Percentiles rank a stretch among this genome's conserved stretches.
These are phyloP conservation scores for Penicillium italicum DNA, from an alignment of 2,329 filamentous ascomycete species.

Conservation along the genomic window DNA sequence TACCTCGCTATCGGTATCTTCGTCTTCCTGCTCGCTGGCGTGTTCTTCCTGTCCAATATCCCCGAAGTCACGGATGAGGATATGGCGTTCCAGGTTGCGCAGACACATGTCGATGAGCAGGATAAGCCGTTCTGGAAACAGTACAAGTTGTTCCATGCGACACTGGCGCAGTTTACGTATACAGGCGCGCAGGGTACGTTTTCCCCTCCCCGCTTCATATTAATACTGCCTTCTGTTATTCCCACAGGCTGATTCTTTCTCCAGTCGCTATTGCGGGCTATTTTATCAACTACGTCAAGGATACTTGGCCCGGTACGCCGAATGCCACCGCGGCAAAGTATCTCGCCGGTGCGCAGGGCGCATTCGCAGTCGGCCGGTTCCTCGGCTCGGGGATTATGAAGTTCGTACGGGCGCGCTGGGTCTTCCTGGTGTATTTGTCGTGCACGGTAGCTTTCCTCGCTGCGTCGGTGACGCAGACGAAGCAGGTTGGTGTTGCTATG, in stretches of 20 bases:
- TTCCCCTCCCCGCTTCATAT: neutral
- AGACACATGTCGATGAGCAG: conserved; percentile 54
- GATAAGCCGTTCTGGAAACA: conserved; percentile 63
- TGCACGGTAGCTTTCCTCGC: conserved; percentile 59
- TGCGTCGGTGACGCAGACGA: conserved; percentile 47
- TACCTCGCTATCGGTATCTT: conserved; percentile 77
- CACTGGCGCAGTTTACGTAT: conserved; percentile 75
- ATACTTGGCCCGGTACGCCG: conserved; percentile 54
- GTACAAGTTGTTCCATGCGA: conserved; percentile 71
- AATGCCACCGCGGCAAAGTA: conserved; percentile 62
- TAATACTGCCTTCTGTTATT: neutral
- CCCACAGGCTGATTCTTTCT: neutral
- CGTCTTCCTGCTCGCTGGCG: conserved; percentile 61
- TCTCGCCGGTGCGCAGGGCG: conserved; percentile 69
- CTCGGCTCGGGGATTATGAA: conserved; percentile 64
- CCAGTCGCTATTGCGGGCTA: conserved; percentile 52
- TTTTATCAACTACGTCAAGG: conserved; percentile 70
- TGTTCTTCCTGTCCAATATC: conserved; percentile 66
- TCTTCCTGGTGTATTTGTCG: conserved; percentile 66
- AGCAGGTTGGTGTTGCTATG: conserved; percentile 52
- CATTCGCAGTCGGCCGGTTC: conserved; percentile 71
- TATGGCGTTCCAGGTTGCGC: conserved; percentile 60
- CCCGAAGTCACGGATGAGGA: conserved; percentile 71
- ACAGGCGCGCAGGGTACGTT: conserved; percentile 65
- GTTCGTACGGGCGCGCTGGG: conserved; percentile 63